These are phyloP conservation scores for Tetrahymena borealis DNA, from an alignment of 73 alveolate genomes.

Conservation along the genomic window DNA sequence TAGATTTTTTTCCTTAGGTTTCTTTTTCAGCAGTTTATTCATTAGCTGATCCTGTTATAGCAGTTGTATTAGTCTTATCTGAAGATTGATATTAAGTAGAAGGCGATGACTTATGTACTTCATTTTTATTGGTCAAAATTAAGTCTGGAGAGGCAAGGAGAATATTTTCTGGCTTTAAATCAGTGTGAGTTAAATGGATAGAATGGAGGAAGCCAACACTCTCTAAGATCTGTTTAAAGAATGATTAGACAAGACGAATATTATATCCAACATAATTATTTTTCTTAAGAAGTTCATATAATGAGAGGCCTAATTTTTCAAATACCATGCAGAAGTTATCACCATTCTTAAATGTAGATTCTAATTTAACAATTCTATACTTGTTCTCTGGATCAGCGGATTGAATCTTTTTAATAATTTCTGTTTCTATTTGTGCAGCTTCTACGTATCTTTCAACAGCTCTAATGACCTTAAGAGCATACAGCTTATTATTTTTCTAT, in stretches of 20 bases:
- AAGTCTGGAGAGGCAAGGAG: slow-evolving; percentile 58
- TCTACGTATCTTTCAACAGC: slow-evolving; percentile 32
- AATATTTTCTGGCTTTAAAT: slow-evolving; percentile 94
- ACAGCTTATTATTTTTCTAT: slow-evolving; percentile 11
- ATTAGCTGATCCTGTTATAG: slow-evolving; percentile 14
- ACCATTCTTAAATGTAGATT: slow-evolving; percentile 13
- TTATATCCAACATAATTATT: slow-evolving; percentile 16
- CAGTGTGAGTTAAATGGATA: slow-evolving; percentile 87
- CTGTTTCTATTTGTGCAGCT: slow-evolving; percentile 34
- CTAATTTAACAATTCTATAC: slow-evolving; percentile 22
- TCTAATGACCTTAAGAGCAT: slow-evolving; percentile 16
- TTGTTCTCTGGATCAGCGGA: slow-evolving; percentile 9
- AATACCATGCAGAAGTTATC: slow-evolving; percentile 28
- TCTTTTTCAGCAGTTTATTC: not conserved
- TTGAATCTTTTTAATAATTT: slow-evolving; percentile 16
- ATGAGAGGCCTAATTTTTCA: slow-evolving; percentile 37
- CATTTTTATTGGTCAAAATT: slow-evolving; percentile 13
- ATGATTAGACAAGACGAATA: slow-evolving; percentile 12
- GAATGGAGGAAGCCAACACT: slow-evolving; percentile 29
- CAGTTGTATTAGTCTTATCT: slow-evolving; percentile 30
- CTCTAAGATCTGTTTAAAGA: slow-evolving; percentile 6
- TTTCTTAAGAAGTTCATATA: slow-evolving; percentile 20
- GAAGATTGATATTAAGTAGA: slow-evolving; percentile 10
- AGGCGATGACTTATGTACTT: slow-evolving; percentile 53
- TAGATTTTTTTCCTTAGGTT: not conserved